Evolutionary conservation across 139 green algal genomes (phyloP).

Genomic region (Chlamydomonas schloesseri): DNA sequence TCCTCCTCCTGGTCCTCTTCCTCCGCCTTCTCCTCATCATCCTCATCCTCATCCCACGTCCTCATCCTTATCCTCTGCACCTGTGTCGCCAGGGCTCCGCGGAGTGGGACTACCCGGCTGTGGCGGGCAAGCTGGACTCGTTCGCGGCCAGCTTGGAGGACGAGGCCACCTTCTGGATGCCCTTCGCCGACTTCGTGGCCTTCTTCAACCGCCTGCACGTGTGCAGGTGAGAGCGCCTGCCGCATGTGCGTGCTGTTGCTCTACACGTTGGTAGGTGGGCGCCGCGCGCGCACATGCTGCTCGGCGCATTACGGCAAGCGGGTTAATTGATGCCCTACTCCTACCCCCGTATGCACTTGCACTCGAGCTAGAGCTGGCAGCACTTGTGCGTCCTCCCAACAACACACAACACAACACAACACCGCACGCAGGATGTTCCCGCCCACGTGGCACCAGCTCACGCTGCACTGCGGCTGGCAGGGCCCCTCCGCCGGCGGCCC

Average conservation of each 20-base stretch:
- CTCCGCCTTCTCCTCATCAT: too few species aligned
- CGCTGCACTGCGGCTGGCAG: slow-evolving; percentile 71
- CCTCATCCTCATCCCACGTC: neutral
- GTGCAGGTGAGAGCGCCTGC: slow-evolving; percentile 31
- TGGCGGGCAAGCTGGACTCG: slow-evolving; percentile 1
- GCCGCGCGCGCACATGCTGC: too few species aligned
- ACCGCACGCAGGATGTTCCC: slow-evolving; percentile 55
- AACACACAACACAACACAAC: too few species aligned
- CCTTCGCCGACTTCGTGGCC: slow-evolving; percentile 53
- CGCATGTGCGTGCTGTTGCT: neutral
- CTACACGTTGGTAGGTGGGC: too few species aligned
- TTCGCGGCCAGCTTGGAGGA: slow-evolving; percentile 38
- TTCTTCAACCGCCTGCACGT: slow-evolving; percentile 68
- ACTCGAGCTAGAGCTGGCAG: too few species aligned
- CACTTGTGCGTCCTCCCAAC: too few species aligned
- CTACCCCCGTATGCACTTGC: too few species aligned
- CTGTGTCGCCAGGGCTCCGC: slow-evolving; percentile 34
- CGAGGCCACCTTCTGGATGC: slow-evolving; percentile 66
- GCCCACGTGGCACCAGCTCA: slow-evolving; percentile 71
- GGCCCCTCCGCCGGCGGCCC: slow-evolving; percentile 62
- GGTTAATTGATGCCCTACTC: too few species aligned
- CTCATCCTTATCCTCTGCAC: too few species aligned
- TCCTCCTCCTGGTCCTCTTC: neutral
- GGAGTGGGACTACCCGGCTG: slow-evolving; percentile 44
- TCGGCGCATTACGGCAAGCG: too few species aligned